Evolutionary conservation across 2,329 filamentous ascomycete genomes (phyloP), one percentile per base, ranked within the genome.

Genomic region (Aspergillus sp.): DNA sequence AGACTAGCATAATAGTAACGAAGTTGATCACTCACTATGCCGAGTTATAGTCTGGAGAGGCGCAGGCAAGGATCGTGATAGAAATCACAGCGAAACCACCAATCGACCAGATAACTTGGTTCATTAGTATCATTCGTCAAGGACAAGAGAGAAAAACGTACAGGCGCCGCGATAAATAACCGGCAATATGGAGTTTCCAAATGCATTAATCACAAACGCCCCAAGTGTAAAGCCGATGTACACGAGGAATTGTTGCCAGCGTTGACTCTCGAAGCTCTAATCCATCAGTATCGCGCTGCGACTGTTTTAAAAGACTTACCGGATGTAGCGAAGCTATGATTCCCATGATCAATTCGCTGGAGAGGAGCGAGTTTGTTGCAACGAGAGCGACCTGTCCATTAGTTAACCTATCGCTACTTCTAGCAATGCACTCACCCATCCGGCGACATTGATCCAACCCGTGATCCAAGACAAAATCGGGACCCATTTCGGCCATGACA

Each of bases 161-260:
- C 64, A 84, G 1, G 84, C 84, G 5, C 76, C 76, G 55, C 85
- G 81, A 61, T 83, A 88, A 53, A 88, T 73, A 5, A 77, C 71
- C 0, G 84, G 84, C 1, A 89, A 70, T 5, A 83, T 60, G 0
- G 73, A 69, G 55, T 81, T 84, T 59, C 76, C 70, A 57, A 87
- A 86, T 1, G 79, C 80, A 54, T 88, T 88, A 60, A 86, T 69
- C 33, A 78, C 48, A 49, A 86, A 79, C 2, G 83, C 80, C 4
- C 78, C 66, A 7, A 81, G 48, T 0, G 79, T 83, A 60, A 82
- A 81, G 4, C 67, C 82, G 39, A 85, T 75, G 62, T 87, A 88
- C 43, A 88, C 83, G 7, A 88, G 71, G 62, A 88, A 88, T 55
- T 86, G 80, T 55, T 88, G 84, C 82, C 84, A 88, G 2, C 79